A percentile compares a stretch with the other conserved stretches of the same genome.
These are phyloP conservation scores for Tuber magnatum DNA, from an alignment of 495 filamentous ascomycete species.

Conservation along the genomic window DNA sequence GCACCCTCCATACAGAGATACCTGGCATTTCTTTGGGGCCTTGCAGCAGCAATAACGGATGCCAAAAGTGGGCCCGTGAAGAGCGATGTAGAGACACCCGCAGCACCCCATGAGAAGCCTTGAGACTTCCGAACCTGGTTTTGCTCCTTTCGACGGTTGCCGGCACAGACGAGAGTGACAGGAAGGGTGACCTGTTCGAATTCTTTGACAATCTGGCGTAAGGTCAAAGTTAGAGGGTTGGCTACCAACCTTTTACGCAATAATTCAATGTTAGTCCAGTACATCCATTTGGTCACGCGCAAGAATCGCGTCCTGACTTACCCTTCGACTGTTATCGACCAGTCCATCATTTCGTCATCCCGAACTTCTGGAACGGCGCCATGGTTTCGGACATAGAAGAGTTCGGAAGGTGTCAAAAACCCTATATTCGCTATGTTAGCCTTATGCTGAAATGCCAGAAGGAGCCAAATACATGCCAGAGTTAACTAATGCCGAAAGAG, in stretches of 20 bases:
- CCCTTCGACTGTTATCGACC: constrained; percentile 85
- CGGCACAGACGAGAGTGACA: constrained; percentile 86
- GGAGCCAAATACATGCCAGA: constrained; percentile 49
- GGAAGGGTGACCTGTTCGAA: constrained; percentile 83
- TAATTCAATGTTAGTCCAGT: constrained; percentile 25
- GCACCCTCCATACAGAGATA: constrained; percentile 94
- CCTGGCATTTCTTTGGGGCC: constrained; percentile 61
- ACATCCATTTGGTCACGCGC: not conserved
- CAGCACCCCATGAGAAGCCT: constrained; percentile 92
- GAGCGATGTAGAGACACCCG: constrained; percentile 78
- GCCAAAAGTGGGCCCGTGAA: constrained; percentile 78
- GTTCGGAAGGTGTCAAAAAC: constrained; percentile 82
- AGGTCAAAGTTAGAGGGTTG: constrained; percentile 62
- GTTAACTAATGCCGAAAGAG: constrained; percentile 69
- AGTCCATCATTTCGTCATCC: constrained; percentile 66
- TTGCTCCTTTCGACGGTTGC: constrained; percentile 90
- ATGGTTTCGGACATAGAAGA: constrained; percentile 96
- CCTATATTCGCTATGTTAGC: constrained; percentile 43
- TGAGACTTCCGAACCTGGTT: constrained; percentile 87
- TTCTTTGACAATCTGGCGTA: constrained; percentile 65
- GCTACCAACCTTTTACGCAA: constrained; percentile 54
- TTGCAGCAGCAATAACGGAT: constrained; percentile 63
- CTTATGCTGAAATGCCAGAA: not conserved
- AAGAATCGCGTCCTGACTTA: constrained; percentile 34
- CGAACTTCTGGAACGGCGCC: constrained; percentile 73